Percentiles rank a stretch among this genome's conserved stretches.
These are phyloP conservation scores for Chimonanthus praecox DNA, from an alignment of 164 flowering plant genomes.

Conservation along the genomic window DNA sequence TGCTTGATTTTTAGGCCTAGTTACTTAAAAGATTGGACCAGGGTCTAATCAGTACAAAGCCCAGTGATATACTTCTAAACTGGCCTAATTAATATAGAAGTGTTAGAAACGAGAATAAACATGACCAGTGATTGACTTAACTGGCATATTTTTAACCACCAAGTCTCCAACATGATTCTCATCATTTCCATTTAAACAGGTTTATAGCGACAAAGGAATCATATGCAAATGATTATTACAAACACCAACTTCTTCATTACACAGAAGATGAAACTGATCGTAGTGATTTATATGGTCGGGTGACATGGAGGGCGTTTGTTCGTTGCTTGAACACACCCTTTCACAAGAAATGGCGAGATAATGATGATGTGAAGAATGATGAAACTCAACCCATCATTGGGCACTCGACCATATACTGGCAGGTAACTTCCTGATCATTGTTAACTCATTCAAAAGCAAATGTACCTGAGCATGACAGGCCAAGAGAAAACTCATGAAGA, in stretches of 20 bases:
- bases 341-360: conserved; percentile 17
- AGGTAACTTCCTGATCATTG: not conserved
- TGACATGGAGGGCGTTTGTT: conserved; percentile 24
- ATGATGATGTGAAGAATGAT: conserved; percentile 16
- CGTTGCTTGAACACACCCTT: conserved; percentile 30
- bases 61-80: too few relatives aligned
- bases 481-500: too few relatives aligned
- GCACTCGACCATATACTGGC: conserved; percentile 13
- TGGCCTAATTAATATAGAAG: too few relatives aligned
- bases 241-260: conserved; percentile 25
- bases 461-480: too few relatives aligned
- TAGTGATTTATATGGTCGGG: conserved; percentile 21
- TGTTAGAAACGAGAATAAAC: too few relatives aligned
- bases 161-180: not conserved
- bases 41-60: too few relatives aligned
- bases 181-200: conserved; percentile 2
- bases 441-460: not conserved
- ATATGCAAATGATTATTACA: conserved; percentile 29
- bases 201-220: conserved; percentile 29
- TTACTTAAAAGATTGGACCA: too few relatives aligned
- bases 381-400: conserved; percentile 21
- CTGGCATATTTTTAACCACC: not conserved
- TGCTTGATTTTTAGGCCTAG: too few relatives aligned
- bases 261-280: conserved; percentile 25
- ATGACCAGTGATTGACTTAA: not conserved